Conservation (phyloP, 1,139 yeast species). For the Hanseniaspora uvarum region DNA sequence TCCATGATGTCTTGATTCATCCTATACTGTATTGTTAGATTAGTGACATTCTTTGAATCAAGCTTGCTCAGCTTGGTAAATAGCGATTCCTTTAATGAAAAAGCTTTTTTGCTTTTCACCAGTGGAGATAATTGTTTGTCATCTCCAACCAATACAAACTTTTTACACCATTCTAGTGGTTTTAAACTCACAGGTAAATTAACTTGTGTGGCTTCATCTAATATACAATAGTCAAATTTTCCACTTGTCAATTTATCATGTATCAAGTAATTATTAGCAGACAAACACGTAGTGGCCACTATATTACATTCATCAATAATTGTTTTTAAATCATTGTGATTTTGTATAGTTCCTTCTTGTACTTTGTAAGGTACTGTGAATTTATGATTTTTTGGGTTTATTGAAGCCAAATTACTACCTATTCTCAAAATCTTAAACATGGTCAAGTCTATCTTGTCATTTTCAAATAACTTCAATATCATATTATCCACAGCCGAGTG, state of each 20-base stretch:
- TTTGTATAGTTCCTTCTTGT: constrained; percentile 33
- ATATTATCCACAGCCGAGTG: constrained; percentile 95
- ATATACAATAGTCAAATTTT: constrained; percentile 79
- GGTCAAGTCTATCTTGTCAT: constrained; percentile 39
- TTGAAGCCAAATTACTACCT: constrained; percentile 34
- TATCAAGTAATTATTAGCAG: constrained; percentile 57
- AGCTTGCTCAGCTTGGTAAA: constrained; percentile 62
- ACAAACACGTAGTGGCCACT: constrained; percentile 83
- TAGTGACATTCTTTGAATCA: constrained; percentile 63
- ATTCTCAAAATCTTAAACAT: constrained; percentile 46
- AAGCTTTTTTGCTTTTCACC: constrained; percentile 50
- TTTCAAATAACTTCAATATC: constrained; percentile 53
- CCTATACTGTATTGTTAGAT: constrained; percentile 73
- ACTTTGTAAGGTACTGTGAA: constrained; percentile 39
- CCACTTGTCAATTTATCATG: constrained; percentile 25
- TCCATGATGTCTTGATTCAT: constrained; percentile 88
- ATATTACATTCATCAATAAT: constrained; percentile 52
- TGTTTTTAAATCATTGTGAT: constrained; percentile 37
- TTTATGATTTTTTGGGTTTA: constrained; percentile 44
- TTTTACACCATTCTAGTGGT: constrained; percentile 66
- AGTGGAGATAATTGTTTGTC: constrained; percentile 86
- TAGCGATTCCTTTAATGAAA: constrained; percentile 67
- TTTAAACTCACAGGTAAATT: constrained; percentile 86
- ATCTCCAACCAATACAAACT: constrained; percentile 86
- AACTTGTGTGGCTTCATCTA: constrained; percentile 95